Percentiles rank a stretch among this genome's conserved stretches.
Conservation (phyloP, 352 stramenopile species). For the Pythium aquatile region DNA sequence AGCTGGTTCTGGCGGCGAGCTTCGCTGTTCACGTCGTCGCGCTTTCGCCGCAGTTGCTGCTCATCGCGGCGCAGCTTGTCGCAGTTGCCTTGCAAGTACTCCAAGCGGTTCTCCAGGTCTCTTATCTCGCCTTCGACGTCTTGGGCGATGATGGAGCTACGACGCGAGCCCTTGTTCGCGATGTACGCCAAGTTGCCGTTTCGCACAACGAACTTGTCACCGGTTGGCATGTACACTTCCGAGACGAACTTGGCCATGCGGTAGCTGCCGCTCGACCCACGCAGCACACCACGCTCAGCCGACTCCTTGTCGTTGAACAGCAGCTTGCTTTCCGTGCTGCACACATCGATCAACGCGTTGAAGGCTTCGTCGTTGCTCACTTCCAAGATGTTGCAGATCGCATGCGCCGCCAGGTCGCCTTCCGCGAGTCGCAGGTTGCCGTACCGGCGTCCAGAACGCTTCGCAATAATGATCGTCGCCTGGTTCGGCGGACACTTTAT, state of each 20-base stretch:
- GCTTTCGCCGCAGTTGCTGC: slow-evolving; percentile 37
- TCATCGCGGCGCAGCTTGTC: slow-evolving; percentile 60
- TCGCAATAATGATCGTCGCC: slow-evolving; percentile 79
- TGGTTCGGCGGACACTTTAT: slow-evolving; percentile 66
- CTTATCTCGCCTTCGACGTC: slow-evolving; percentile 62
- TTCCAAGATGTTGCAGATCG: slow-evolving; percentile 78
- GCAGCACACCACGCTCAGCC: slow-evolving; percentile 55
- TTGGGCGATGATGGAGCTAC: slow-evolving; percentile 72
- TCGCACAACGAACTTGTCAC: slow-evolving; percentile 79
- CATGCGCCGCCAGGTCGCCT: slow-evolving; percentile 46
- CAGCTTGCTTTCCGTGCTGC: slow-evolving; percentile 73
- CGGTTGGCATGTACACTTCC: slow-evolving; percentile 67
- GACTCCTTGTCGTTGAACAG: slow-evolving; percentile 60
- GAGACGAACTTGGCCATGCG: slow-evolving; percentile 62
- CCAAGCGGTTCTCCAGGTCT: slow-evolving; percentile 52
- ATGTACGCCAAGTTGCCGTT: slow-evolving; percentile 80
- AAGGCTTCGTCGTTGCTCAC: slow-evolving; percentile 77
- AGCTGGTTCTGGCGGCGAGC: slow-evolving; percentile 45
- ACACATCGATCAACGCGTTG: slow-evolving; percentile 78
- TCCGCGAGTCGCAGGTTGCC: slow-evolving; percentile 53
- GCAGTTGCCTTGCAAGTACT: slow-evolving; percentile 46
- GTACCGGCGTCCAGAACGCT: slow-evolving; percentile 54
- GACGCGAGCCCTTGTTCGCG: slow-evolving; percentile 59
- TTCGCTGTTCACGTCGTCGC: slow-evolving; percentile 42
- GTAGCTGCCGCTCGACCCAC: slow-evolving; percentile 54